Evolutionary conservation across 2,329 filamentous ascomycete species (phyloP), one percentile per base, ranked within the genome.

Genomic region (Botrytis fragariae): DNA sequence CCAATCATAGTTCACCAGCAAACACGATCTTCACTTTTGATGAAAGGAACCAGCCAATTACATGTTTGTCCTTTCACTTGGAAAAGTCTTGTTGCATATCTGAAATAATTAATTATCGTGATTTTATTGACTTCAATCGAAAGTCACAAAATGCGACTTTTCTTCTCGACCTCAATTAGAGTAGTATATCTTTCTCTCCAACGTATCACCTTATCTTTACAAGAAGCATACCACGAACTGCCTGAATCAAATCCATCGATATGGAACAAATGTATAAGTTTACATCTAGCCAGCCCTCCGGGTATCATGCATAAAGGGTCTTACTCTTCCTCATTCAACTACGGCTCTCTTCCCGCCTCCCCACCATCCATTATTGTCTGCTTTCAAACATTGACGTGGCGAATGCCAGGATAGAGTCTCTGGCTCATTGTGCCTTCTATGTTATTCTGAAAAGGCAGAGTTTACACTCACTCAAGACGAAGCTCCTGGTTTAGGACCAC

Each of bases 401-500:
- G 37, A 20, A 57, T 69, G 37, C 48, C 51, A 59, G 65, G 65
- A 69, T 69, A 69, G 65, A 57, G 18, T 57, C 48, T 57, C 65
- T 69, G 37, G 65, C 65, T 32, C 25, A 32, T 42, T 69, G 22
- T 32, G n/a, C 7, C 35, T 32, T n/a, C 25, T 69, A 32, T 32
- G n/a, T n/a, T 42, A 25, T 32, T 37, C 48, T n/a, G 48, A 16
- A 4, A 57, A 69, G 39, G 65, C 18, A 69, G 39, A 44, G 37
- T 51, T 39, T n/a, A 59, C 61, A 32, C 48, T 72, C 61, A 42
- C 45, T 72, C 60, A 72, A 61, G 71, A 77, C 61, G 75, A 77
- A 60, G 74, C 71, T 48, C 75, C 77, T 29, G 80, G 79, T 72
- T 78, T 81, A 35, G 80, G 80, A 72, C 76, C 80, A 67, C 72